Conservation (phyloP, 306 rosid species). For the Cicer cuneatum region DNA sequence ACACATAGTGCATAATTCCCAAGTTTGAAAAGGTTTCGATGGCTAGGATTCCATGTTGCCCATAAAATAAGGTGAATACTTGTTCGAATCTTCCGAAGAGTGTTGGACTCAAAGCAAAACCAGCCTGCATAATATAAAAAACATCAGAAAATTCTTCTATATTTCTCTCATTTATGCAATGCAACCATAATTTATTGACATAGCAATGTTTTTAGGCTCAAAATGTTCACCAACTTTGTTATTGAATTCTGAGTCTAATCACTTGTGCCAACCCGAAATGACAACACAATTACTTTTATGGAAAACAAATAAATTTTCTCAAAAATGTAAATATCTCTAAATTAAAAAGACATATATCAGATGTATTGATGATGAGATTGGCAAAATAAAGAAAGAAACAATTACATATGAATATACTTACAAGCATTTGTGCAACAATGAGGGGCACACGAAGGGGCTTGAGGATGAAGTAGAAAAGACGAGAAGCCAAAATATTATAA, state of each 20-base stretch:
- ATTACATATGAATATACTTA: not conserved
- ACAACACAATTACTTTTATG: too few species aligned
- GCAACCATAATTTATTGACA: not conserved
- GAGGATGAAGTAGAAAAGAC: constrained; percentile 6
- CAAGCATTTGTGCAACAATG: constrained; percentile 36
- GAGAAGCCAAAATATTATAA: constrained; percentile 5
- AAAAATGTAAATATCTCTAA: too few species aligned
- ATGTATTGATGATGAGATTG: not conserved
- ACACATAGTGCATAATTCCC: constrained; percentile 41
- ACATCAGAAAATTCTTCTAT: not conserved
- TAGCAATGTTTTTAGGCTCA: not conserved
- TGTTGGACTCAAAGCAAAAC: constrained; percentile 10
- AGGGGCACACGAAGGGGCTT: constrained; percentile 19
- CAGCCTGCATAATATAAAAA: constrained; percentile 40
- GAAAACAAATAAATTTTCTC: too few species aligned
- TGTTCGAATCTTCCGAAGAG: not conserved
- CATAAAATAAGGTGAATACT: not conserved
- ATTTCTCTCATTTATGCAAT: not conserved
- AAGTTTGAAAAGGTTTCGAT: constrained; percentile 36
- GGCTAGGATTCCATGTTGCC: not conserved
- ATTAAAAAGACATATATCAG: not conserved
- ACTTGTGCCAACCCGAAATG: not conserved
- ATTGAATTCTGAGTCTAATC: too few species aligned
- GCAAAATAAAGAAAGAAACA: not conserved
- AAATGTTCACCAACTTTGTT: not conserved